A percentile compares a stretch with the other conserved stretches of the same genome.
Evolutionary conservation across 2,329 filamentous ascomycete genomes (phyloP).

Genomic region (Hypoxylon sp.): DNA sequence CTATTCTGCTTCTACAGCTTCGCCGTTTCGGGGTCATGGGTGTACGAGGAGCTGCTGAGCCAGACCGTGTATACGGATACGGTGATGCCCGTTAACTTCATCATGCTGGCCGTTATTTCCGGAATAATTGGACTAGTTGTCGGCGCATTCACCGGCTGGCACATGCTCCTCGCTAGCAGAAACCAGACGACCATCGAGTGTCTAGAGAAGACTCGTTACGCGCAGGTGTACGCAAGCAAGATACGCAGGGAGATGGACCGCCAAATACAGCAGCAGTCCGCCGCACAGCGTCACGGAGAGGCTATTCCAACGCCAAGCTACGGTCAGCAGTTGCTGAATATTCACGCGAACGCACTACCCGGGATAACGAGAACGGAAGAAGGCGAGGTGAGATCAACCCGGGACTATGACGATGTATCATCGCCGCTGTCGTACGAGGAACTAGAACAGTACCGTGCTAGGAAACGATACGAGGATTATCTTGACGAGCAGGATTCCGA

Average conservation of each 20-base stretch:
- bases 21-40: constrained; percentile 80
- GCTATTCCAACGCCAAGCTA: constrained; percentile 67
- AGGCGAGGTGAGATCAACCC: constrained; percentile 70
- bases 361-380: constrained; percentile 85
- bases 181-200: constrained; percentile 97
- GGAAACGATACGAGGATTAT: constrained; percentile 74
- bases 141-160: constrained; percentile 90
- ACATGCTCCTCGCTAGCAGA: constrained; percentile 81
- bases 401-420: constrained; percentile 48
- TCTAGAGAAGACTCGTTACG: constrained; percentile 92
- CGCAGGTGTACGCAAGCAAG: constrained; percentile 72
- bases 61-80: constrained; percentile 78
- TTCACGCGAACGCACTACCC: constrained; percentile 83
- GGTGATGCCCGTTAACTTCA: constrained; percentile 88
- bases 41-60: constrained; percentile 84
- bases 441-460: constrained; percentile 65
- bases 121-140: constrained; percentile 94
- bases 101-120: constrained; percentile 85
- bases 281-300: constrained; percentile 65
- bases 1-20: constrained; percentile 88
- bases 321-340: constrained; percentile 81
- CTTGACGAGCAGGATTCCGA: constrained; percentile 90
- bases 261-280: constrained; percentile 59
- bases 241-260: not conserved
- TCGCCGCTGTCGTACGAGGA: constrained; percentile 66